Evolutionary conservation across 78 protist genomes (phyloP).

Genomic region (Mastigamoeba balamuthi): DNA sequence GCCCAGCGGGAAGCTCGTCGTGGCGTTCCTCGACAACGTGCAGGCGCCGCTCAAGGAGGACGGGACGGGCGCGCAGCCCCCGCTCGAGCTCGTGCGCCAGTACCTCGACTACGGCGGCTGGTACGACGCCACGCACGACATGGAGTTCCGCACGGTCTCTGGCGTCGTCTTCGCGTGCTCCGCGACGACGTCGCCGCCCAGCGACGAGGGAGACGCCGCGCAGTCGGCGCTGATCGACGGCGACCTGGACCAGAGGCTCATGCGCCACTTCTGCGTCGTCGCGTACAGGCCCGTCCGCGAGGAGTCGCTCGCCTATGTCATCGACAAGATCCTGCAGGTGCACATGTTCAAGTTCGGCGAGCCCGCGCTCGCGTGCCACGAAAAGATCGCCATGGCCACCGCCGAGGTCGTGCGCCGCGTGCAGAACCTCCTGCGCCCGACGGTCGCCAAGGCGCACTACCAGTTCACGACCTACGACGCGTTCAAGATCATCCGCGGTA

Average conservation of each 20-base stretch:
- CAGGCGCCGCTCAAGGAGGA: constrained; percentile 71
- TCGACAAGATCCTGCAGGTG: constrained; percentile 33
- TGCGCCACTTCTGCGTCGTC: constrained; percentile 71
- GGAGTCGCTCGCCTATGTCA: constrained; percentile 29
- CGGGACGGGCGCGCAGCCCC: constrained; percentile 67
- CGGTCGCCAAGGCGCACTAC: constrained; percentile 84
- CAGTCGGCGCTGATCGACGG: constrained; percentile 29
- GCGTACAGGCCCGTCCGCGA: constrained; percentile 54
- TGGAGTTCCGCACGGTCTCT: constrained; percentile 22
- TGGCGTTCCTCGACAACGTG: constrained; percentile 66
- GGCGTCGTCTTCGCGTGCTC: constrained; percentile 28
- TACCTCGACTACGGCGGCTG: constrained; percentile 52
- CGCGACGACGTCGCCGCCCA: constrained; percentile 82
- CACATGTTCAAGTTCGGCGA: not conserved
- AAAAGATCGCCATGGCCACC: constrained; percentile 26
- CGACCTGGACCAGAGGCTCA: constrained; percentile 61
- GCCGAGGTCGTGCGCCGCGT: constrained; percentile 13
- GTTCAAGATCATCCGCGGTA: constrained; percentile 68
- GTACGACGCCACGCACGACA: constrained; percentile 32
- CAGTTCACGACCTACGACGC: constrained; percentile 87
- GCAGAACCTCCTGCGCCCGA: constrained; percentile 55
- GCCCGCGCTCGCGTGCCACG: not conserved
- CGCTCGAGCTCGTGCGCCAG: constrained; percentile 71
- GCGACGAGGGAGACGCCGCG: constrained; percentile 65
- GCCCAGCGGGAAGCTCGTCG: constrained; percentile 31